phyloP scores from a whole-genome alignment of 2,329 filamentous ascomycete genomes.

The Fusarium sp. region DNA sequence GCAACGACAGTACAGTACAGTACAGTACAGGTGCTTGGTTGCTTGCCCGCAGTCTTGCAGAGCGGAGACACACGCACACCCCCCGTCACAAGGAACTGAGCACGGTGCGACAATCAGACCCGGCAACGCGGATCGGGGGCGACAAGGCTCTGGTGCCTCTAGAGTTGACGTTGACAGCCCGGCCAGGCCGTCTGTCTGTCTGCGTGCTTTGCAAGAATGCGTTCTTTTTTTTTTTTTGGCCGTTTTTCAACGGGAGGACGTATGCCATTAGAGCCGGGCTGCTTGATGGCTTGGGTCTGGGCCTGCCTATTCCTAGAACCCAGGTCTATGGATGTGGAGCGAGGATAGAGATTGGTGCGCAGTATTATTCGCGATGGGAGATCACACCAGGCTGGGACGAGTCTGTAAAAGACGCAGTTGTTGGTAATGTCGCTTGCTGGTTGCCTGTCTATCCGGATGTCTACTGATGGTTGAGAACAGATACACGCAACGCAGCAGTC shows the following conservation, averaged over 20 bases:
- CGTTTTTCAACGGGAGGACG: constrained; percentile 3
- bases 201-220: background rate
- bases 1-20: background rate
- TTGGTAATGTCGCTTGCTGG: background rate
- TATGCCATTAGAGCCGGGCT: background rate
- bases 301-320: constrained; percentile 1
- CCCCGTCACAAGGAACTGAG: constrained; percentile 36
- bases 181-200: background rate
- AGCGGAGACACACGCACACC: constrained; percentile 8
- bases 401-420: constrained; percentile 3
- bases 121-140: constrained; percentile 41
- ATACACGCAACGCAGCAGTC: background rate
- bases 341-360: background rate
- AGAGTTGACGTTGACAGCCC: background rate
- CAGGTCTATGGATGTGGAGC: constrained; percentile 1
- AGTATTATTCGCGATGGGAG: background rate
- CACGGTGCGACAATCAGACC: constrained; percentile 46
- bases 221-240: constrained; percentile 1
- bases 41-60: constrained; percentile 1
- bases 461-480: background rate
- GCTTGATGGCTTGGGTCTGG: constrained; percentile 7
- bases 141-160: constrained; percentile 22
- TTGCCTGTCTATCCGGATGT: background rate
- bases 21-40: constrained; percentile 24
- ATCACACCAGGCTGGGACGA: constrained; percentile 1